phyloP scores from a whole-genome alignment of 495 filamentous ascomycete species.

The Annulohypoxylon nitens region DNA sequence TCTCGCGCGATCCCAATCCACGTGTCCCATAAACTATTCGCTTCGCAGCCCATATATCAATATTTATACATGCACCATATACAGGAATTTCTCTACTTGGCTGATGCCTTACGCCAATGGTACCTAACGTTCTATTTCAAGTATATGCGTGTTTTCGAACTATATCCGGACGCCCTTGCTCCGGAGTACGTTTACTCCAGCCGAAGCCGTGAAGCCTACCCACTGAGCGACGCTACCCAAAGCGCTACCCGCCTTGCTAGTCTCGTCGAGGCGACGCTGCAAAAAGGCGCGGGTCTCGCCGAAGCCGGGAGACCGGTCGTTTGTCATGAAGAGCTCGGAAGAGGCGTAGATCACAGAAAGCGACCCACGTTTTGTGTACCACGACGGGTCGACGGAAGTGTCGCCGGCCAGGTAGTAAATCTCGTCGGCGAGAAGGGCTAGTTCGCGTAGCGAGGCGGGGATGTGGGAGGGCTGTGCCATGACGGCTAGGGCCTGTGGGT shows the following conservation, averaged over 20 bases:
- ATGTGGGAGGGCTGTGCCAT: constrained; percentile 86
- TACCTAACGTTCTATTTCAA: not conserved
- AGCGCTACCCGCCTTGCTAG: constrained; percentile 66
- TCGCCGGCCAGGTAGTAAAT: constrained; percentile 89
- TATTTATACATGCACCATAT: constrained; percentile 13
- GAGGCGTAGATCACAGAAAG: constrained; percentile 85
- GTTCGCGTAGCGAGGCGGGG: constrained; percentile 80
- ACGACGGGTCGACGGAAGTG: constrained; percentile 79
- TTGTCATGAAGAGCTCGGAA: constrained; percentile 93
- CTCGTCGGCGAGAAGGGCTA: constrained; percentile 85
- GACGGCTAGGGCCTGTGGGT: constrained; percentile 80
- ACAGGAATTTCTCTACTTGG: not conserved
- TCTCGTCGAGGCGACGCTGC: constrained; percentile 79
- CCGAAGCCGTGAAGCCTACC: constrained; percentile 80
- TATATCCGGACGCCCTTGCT: constrained; percentile 74
- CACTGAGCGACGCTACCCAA: constrained; percentile 76
- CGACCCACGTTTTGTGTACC: constrained; percentile 90
- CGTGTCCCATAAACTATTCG: not conserved
- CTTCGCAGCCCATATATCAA: not conserved
- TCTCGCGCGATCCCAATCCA: not conserved
- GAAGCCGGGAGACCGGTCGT: constrained; percentile 76
- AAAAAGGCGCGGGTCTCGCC: constrained; percentile 83
- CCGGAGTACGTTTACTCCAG: constrained; percentile 71
- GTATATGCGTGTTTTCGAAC: constrained; percentile 6
- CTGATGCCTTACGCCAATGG: not conserved